These are phyloP conservation scores for Lipomyces lipofer DNA, from an alignment of 805 yeast genomes.

Conservation along the genomic window DNA sequence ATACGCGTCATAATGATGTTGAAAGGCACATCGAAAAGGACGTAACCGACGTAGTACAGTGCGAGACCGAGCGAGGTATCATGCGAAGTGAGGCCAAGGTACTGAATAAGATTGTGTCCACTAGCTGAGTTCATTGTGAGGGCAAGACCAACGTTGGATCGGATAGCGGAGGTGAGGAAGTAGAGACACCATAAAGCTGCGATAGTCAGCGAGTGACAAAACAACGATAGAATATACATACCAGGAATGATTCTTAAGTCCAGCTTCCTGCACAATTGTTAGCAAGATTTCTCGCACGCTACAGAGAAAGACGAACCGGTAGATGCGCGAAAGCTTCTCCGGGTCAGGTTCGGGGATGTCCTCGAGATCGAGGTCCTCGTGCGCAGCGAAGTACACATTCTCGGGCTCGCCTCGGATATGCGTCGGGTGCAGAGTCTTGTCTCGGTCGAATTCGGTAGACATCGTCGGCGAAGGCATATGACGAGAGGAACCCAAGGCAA, in stretches of 20 bases:
- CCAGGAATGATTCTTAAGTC: slow-evolving; percentile 67
- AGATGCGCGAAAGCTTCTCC: slow-evolving; percentile 14
- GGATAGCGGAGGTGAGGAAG: slow-evolving; percentile 73
- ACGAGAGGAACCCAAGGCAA: too few species aligned
- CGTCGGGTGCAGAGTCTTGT: slow-evolving; percentile 20
- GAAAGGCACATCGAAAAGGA: slow-evolving; percentile 86
- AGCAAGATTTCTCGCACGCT: background rate
- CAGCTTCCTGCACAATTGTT: slow-evolving; percentile 44
- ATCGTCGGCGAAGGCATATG: too few species aligned
- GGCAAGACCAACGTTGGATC: slow-evolving; percentile 39
- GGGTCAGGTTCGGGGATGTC: slow-evolving; percentile 22
- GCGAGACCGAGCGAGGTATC: slow-evolving; percentile 76
- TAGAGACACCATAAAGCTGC: slow-evolving; percentile 66
- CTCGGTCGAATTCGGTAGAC: too few species aligned
- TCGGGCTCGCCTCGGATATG: slow-evolving; percentile 30
- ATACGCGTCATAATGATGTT: slow-evolving; percentile 78
- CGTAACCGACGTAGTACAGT: slow-evolving; percentile 77
- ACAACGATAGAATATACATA: background rate
- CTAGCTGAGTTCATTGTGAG: slow-evolving; percentile 68
- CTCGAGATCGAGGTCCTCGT: slow-evolving; percentile 18
- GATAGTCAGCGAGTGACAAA: background rate
- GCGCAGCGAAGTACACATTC: slow-evolving; percentile 23
- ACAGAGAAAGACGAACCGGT: background rate
- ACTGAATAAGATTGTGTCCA: slow-evolving; percentile 71
- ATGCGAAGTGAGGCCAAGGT: slow-evolving; percentile 52